Percentiles rank a stretch among this genome's conserved stretches.
These are phyloP conservation scores for Zoysia pacifica DNA, from an alignment of 176 grass and related monocot species.

Conservation along the genomic window DNA sequence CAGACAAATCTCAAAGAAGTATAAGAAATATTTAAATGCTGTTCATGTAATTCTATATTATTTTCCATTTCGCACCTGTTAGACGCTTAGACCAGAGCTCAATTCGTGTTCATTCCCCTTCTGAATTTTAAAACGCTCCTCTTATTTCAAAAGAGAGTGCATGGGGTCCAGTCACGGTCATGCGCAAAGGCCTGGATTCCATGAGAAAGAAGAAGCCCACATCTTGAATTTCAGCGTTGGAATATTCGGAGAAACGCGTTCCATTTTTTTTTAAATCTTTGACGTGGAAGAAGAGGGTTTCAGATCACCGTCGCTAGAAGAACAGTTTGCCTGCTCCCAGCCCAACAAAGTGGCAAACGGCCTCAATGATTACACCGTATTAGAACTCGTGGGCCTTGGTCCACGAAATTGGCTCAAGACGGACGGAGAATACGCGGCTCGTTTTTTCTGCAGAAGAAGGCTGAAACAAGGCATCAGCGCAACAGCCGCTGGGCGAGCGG, in stretches of 20 bases:
- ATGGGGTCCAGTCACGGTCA: background rate
- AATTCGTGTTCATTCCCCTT: background rate
- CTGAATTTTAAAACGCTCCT: slow-evolving; percentile 21
- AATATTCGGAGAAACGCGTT: background rate
- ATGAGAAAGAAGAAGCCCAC: background rate
- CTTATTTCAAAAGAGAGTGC: background rate
- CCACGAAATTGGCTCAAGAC: background rate
- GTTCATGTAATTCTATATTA: background rate
- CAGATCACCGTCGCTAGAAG: background rate
- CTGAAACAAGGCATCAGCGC: background rate
- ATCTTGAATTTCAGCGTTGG: slow-evolving; percentile 12
- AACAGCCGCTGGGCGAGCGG: background rate
- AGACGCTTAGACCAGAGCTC: slow-evolving; percentile 13
- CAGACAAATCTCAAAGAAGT: too few relatives aligned
- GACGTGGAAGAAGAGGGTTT: background rate
- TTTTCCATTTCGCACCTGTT: background rate
- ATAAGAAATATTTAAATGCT: background rate
- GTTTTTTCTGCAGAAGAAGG: background rate
- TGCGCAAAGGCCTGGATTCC: background rate
- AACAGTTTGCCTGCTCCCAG: background rate
- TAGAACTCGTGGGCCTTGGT: background rate
- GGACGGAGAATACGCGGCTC: background rate
- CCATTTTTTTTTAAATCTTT: background rate
- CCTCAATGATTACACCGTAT: background rate
- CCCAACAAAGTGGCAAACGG: background rate